These are phyloP conservation scores for Aspergillus viridinutans DNA, from an alignment of 2,329 filamentous ascomycete species.

Conservation along the genomic window DNA sequence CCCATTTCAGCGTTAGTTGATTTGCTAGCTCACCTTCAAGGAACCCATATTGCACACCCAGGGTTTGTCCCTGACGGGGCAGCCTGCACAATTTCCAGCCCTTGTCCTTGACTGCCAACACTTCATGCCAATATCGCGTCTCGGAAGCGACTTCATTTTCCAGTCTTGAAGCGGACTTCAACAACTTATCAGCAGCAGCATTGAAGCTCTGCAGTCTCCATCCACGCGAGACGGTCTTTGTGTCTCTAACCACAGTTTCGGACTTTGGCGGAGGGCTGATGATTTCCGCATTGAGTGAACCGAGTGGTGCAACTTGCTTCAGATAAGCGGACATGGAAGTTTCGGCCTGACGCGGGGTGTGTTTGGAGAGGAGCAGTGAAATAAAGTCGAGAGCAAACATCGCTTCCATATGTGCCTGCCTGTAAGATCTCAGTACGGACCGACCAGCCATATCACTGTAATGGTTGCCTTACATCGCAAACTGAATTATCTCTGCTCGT, in stretches of 20 bases:
- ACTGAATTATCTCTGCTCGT: constrained; percentile 43
- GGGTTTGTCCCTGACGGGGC: constrained; percentile 65
- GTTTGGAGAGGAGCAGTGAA: constrained; percentile 77
- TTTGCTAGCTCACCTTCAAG: constrained; percentile 56
- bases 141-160: constrained; percentile 75
- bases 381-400: constrained; percentile 74
- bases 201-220: constrained; percentile 77
- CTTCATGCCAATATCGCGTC: constrained; percentile 82
- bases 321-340: constrained; percentile 66
- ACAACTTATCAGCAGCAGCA: constrained; percentile 67
- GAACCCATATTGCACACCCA: constrained; percentile 88
- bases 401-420: constrained; percentile 44
- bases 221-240: constrained; percentile 55
- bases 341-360: constrained; percentile 66
- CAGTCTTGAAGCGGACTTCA: constrained; percentile 67
- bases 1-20: not conserved
- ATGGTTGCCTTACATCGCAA: constrained; percentile 34
- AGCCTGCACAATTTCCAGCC: constrained; percentile 83
- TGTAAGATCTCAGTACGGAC: constrained; percentile 17
- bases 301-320: constrained; percentile 67
- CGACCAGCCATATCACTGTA: not conserved
- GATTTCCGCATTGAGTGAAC: constrained; percentile 67
- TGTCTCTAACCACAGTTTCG: constrained; percentile 51
- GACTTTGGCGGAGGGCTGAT: constrained; percentile 59
- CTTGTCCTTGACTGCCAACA: constrained; percentile 72